Evolutionary conservation across 2,329 filamentous ascomycete genomes (phyloP).

Genomic region (Metarhizium brunneum): DNA sequence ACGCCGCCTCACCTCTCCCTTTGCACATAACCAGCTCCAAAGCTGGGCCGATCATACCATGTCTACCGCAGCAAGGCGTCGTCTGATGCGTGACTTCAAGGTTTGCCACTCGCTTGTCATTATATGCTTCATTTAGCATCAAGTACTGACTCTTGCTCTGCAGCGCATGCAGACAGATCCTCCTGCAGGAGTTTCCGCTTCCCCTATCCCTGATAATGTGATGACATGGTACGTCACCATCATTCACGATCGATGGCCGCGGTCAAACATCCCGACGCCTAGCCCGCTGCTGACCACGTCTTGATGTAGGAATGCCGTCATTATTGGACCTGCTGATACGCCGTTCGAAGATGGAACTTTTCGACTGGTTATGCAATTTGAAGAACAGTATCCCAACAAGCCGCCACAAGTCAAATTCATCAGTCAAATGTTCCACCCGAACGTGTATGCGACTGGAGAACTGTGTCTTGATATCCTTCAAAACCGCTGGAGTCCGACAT

Average conservation of each 20-base stretch:
- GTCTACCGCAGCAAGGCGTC: conserved; percentile 92
- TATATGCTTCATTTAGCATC: not conserved
- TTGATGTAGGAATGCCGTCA: conserved; percentile 79
- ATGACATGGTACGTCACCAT: conserved; percentile 72
- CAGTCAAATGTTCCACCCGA: conserved; percentile 98
- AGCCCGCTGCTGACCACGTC: conserved; percentile 9
- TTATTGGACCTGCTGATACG: conserved; percentile 93
- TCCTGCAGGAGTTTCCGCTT: conserved; percentile 91
- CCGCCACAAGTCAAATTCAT: conserved; percentile 97
- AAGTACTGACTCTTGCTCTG: not conserved
- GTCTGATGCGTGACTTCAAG: conserved; percentile 99
- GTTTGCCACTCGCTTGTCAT: conserved; percentile 36
- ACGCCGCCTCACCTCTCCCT: not conserved
- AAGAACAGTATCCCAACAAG: conserved; percentile 98
- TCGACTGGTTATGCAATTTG: conserved; percentile 95
- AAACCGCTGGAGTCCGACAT: conserved; percentile 97
- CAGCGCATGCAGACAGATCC: conserved; percentile 99
- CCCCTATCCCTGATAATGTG: conserved; percentile 90
- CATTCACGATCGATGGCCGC: not conserved
- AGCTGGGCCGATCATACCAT: conserved; percentile 19
- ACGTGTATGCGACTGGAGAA: conserved; percentile 95
- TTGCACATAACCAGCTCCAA: not conserved
- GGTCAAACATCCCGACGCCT: not conserved
- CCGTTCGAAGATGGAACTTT: conserved; percentile 98
- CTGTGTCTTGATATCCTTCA: conserved; percentile 94